Evolutionary conservation across 805 yeast species (phyloP).

Genomic region (Wickerhamiella shivajii): DNA sequence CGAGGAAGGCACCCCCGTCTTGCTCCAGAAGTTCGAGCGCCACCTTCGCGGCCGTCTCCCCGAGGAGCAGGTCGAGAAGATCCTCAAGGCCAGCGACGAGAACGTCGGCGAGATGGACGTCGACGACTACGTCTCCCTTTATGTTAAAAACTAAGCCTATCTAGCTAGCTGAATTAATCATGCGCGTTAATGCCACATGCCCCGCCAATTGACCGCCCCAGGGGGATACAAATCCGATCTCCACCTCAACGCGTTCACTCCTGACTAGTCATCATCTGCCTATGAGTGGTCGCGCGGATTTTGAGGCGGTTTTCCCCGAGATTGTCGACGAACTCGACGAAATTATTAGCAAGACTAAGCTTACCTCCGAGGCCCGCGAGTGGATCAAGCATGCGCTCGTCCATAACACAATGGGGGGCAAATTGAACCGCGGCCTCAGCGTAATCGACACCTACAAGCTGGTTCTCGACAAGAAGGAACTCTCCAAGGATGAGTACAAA

Average conservation of each 20-base stretch:
- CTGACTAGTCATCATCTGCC: no score
- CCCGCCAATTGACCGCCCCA: no score
- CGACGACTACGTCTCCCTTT: slow-evolving; percentile 35
- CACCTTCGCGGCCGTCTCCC: slow-evolving; percentile 36
- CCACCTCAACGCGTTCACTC: no score
- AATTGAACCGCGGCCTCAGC: slow-evolving; percentile 88
- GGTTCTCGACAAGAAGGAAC: slow-evolving; percentile 51
- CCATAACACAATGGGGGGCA: slow-evolving; percentile 93
- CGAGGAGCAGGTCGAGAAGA: slow-evolving; percentile 26
- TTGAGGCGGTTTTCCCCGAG: slow-evolving; percentile 49
- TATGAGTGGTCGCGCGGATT: slow-evolving; percentile 15
- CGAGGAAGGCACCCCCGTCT: slow-evolving; percentile 43
- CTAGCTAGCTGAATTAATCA: no score
- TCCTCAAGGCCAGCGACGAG: slow-evolving; percentile 26
- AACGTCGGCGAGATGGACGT: slow-evolving; percentile 31
- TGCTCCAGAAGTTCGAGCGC: slow-evolving; percentile 36
- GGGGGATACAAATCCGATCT: no score
- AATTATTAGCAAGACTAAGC: slow-evolving; percentile 50
- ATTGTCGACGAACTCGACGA: slow-evolving; percentile 62
- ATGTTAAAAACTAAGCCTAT: slow-evolving; percentile 20
- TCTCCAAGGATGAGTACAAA: slow-evolving; percentile 55
- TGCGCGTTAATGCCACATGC: no score
- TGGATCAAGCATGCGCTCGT: slow-evolving; percentile 63
- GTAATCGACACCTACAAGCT: slow-evolving; percentile 86
- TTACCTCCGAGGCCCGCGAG: slow-evolving; percentile 70